Evolutionary conservation across 768 basidiomycete species (phyloP).

Genomic region (Boletus pseudo-olivaceus): DNA sequence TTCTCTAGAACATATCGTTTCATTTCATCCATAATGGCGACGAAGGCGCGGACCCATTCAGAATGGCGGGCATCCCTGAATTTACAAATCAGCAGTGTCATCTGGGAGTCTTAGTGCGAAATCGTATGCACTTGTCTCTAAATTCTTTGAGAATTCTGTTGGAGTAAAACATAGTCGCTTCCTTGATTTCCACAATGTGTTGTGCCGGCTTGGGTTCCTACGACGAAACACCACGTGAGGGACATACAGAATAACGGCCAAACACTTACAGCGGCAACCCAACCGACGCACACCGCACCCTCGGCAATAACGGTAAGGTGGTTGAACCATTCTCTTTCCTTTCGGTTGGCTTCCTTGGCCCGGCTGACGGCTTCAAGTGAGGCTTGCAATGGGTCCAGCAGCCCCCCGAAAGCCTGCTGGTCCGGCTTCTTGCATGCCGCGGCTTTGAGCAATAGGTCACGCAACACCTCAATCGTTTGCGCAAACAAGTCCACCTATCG

Average conservation of each 20-base stretch:
- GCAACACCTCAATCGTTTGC: conserved; percentile 63
- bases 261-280: conserved; percentile 76
- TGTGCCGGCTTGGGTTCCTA: conserved; percentile 77
- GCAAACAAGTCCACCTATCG: conserved; percentile 65
- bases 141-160: conserved; percentile 89
- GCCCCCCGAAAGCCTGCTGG: conserved; percentile 47
- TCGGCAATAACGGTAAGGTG: conserved; percentile 83
- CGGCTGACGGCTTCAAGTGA: conserved; percentile 75
- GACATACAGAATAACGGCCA: neutral
- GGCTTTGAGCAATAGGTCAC: conserved; percentile 63
- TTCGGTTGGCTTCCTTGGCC: conserved; percentile 76
- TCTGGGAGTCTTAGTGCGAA: neutral
- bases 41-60: conserved; percentile 81
- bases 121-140: conserved; percentile 75
- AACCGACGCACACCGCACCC: conserved; percentile 76
- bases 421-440: conserved; percentile 80
- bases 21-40: conserved; percentile 69
- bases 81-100: conserved; percentile 4
- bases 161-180: conserved; percentile 82
- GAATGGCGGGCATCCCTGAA: conserved; percentile 81
- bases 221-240: neutral
- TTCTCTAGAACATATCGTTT: conserved; percentile 80
- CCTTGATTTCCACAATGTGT: conserved; percentile 78
- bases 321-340: conserved; percentile 77
- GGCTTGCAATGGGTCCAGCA: conserved; percentile 67